A percentile compares a stretch with the other conserved stretches of the same genome.
These are phyloP conservation scores for Crithidia expoeki DNA, from an alignment of 208 protist species.

Conservation along the genomic window DNA sequence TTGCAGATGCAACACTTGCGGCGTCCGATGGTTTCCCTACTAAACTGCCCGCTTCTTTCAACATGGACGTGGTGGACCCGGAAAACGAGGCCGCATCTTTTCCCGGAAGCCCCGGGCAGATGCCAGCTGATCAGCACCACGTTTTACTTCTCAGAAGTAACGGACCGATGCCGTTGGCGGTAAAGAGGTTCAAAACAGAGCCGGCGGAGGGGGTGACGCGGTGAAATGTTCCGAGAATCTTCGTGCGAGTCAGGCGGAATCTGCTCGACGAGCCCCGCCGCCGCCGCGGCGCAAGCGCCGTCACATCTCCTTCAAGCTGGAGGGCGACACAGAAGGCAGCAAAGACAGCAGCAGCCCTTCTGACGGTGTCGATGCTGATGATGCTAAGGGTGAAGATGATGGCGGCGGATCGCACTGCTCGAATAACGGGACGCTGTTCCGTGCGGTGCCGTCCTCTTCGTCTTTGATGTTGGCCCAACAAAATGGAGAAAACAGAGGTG, in stretches of 20 bases:
- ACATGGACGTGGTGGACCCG: background rate
- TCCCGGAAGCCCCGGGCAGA: background rate
- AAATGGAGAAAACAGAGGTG: too few species aligned
- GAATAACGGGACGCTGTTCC: background rate
- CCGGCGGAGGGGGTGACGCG: background rate
- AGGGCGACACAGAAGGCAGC: slow-evolving; percentile 9
- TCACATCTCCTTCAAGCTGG: slow-evolving; percentile 33
- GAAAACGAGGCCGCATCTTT: background rate
- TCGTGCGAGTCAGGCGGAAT: background rate
- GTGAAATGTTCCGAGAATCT: background rate
- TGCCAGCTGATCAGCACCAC: background rate
- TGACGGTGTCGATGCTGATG: background rate
- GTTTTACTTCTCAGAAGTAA: background rate
- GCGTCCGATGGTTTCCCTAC: background rate
- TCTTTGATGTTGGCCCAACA: too few species aligned
- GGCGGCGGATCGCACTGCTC: background rate
- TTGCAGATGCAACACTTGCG: background rate
- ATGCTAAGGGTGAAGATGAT: background rate
- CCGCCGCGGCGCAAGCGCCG: slow-evolving; percentile 12
- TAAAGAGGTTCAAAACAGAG: slow-evolving; percentile 9
- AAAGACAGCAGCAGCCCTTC: slow-evolving; percentile 4
- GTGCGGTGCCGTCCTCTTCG: background rate
- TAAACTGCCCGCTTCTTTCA: background rate
- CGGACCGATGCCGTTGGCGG: background rate
- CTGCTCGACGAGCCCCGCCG: background rate